These are phyloP conservation scores for Chondrus crispus DNA, from an alignment of 23 red algal species.

Conservation along the genomic window DNA sequence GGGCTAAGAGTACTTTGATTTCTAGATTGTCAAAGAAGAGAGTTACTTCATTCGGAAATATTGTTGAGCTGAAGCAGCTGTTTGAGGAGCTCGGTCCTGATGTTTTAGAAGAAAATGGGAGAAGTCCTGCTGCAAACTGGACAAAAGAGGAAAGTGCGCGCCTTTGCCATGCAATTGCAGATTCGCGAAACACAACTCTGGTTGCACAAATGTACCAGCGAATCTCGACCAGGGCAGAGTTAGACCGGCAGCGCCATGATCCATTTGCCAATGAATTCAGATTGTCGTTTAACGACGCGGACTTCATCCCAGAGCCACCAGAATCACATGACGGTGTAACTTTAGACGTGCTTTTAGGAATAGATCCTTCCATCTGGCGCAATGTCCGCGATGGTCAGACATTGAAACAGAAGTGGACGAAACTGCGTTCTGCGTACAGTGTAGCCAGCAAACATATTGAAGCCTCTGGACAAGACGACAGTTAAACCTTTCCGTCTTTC, in stretches of 20 bases:
- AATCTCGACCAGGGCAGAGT: not conserved
- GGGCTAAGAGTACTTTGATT: not conserved
- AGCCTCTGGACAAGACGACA: not conserved
- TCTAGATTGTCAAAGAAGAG: not conserved
- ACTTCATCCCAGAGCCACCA: not conserved
- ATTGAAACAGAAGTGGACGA: not conserved
- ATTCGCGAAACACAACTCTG: not conserved
- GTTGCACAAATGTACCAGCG: not conserved
- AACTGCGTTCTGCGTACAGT: not conserved
- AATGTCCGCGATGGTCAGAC: not conserved
- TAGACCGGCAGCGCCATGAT: not conserved
- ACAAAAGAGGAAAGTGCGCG: not conserved
- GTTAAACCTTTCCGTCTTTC: not conserved
- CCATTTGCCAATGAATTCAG: not conserved
- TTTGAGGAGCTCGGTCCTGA: not conserved
- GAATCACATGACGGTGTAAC: not conserved
- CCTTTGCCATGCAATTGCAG: not conserved
- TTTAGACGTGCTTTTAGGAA: not conserved
- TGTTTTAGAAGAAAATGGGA: too few species aligned
- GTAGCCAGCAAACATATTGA: not conserved
- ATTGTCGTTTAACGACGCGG: not conserved
- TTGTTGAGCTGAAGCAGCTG: not conserved
- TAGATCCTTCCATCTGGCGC: not conserved
- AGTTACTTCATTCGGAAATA: not conserved
- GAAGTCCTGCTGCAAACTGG: not conserved